Conservation (phyloP, 345 rosid species). For the Cochlearia excelsa region DNA sequence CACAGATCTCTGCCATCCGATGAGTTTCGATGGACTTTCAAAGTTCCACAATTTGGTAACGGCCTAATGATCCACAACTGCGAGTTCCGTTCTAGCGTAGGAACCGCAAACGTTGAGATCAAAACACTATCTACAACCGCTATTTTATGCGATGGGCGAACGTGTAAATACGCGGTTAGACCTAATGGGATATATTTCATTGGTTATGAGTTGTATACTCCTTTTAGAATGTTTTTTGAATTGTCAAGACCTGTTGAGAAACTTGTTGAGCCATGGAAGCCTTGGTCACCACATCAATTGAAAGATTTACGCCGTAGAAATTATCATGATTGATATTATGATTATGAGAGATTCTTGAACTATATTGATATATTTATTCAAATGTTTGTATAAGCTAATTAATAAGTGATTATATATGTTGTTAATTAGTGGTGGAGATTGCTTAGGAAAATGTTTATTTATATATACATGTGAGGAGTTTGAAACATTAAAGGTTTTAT, state of each 20-base stretch:
- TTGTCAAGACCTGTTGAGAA: constrained; percentile 29
- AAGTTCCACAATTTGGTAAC: constrained; percentile 30
- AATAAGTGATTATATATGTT: not conserved
- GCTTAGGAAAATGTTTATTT: too few species aligned
- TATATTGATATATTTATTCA: not conserved
- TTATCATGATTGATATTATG: not conserved
- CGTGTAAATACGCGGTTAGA: constrained; percentile 25
- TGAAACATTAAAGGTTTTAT: too few species aligned
- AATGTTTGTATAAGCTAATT: not conserved
- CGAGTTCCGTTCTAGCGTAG: constrained; percentile 24
- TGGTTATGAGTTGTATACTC: constrained; percentile 34
- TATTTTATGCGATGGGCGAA: constrained; percentile 23
- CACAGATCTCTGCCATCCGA: constrained; percentile 25
- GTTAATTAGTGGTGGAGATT: too few species aligned
- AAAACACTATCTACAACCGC: constrained; percentile 29
- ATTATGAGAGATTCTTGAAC: not conserved
- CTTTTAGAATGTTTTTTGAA: constrained; percentile 23
- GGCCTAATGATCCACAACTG: constrained; percentile 25
- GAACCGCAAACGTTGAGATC: constrained; percentile 22
- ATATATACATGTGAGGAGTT: too few species aligned
- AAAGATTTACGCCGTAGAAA: constrained; percentile 5
- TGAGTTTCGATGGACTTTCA: constrained; percentile 23
- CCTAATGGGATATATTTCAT: constrained; percentile 31
- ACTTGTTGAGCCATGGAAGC: constrained; percentile 32
- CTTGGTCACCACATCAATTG: constrained; percentile 31